phyloP scores from a whole-genome alignment of 2,329 filamentous ascomycete genomes.

The Alternaria novae-zelandiae region DNA sequence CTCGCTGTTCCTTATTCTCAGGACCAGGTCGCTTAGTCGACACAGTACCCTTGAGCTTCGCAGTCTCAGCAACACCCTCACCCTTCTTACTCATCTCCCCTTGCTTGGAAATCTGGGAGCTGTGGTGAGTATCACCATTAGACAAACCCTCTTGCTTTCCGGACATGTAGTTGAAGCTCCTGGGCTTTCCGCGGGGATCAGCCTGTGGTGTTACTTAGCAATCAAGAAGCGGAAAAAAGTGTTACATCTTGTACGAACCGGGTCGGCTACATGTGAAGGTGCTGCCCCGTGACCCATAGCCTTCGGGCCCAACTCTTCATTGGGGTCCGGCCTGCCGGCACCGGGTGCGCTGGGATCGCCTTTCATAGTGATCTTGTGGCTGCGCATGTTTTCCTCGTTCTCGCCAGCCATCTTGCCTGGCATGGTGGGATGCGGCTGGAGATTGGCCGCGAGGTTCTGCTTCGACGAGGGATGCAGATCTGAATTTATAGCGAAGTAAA shows the following conservation, averaged over 20 bases:
- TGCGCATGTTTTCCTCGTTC: neutral
- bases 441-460: neutral
- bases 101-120: constrained; percentile 52
- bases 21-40: constrained; percentile 38
- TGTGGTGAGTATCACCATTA: constrained; percentile 60
- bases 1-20: constrained; percentile 43
- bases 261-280: constrained; percentile 37
- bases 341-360: neutral
- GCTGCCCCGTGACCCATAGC: neutral
- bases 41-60: constrained; percentile 55
- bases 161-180: constrained; percentile 51
- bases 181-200: constrained; percentile 32
- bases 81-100: constrained; percentile 61
- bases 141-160: constrained; percentile 61
- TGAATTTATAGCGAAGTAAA: neutral
- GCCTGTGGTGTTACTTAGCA: constrained; percentile 35
- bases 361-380: neutral
- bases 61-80: constrained; percentile 62
- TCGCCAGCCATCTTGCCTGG: neutral
- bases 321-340: neutral
- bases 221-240: neutral
- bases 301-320: neutral
- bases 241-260: constrained; percentile 23
- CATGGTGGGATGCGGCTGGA: neutral
- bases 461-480: neutral